Conservation (phyloP, 331 rosid genomes). For the Quercus tomentella region DNA sequence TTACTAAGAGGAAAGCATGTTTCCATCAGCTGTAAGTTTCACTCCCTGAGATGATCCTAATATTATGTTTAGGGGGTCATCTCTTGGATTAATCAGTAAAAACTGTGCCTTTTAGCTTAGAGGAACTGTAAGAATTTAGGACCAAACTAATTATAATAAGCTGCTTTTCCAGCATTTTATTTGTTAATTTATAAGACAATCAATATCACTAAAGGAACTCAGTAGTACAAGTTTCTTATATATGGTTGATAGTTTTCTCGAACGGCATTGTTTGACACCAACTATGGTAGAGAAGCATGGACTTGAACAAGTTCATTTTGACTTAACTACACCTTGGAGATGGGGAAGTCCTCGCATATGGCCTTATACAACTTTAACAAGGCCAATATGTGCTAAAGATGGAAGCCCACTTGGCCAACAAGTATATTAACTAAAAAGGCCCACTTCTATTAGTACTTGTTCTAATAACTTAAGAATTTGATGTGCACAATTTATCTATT, state of each 20-base stretch:
- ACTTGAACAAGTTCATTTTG: no score
- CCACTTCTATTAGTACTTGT: no score
- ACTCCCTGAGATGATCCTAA: slow-evolving; percentile 19
- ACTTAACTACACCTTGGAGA: no score
- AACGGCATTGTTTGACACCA: no score
- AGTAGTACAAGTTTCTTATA: background rate
- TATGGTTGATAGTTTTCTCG: no score
- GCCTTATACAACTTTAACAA: no score
- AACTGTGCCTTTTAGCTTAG: background rate
- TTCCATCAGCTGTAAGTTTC: slow-evolving; percentile 11
- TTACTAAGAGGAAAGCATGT: slow-evolving; percentile 21
- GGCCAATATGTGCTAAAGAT: no score
- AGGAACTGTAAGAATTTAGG: slow-evolving; percentile 3
- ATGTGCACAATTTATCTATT: background rate
- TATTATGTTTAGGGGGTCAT: slow-evolving; percentile 21
- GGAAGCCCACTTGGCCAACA: no score
- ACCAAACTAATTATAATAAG: slow-evolving; percentile 14
- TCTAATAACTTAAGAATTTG: no score
- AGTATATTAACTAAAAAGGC: no score
- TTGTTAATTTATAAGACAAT: background rate
- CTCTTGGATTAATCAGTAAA: slow-evolving; percentile 23
- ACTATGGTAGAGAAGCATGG: no score
- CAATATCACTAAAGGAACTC: background rate
- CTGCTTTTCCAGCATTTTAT: slow-evolving; percentile 13
- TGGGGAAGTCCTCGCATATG: no score